Conservation (phyloP, 1,284 basidiomycete species). For the Flammula alnicola region DNA sequence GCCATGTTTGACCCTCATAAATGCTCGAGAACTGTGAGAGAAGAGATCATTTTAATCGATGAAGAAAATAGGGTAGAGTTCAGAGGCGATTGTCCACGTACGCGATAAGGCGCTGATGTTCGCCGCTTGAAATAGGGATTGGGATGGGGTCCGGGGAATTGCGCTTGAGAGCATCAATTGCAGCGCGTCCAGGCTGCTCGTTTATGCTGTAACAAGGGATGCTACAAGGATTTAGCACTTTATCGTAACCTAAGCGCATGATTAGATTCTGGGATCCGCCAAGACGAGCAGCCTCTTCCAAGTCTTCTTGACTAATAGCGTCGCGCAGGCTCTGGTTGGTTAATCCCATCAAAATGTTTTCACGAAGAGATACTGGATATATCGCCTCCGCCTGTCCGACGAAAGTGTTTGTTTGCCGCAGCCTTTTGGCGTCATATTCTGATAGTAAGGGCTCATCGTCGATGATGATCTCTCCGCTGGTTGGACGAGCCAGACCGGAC, state of each 20-base stretch:
- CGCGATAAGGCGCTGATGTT: conserved; percentile 50
- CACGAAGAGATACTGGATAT: conserved; percentile 45
- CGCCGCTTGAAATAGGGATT: conserved; percentile 34
- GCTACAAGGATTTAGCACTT: conserved; percentile 38
- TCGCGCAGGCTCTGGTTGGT: conserved; percentile 14
- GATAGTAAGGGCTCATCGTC: conserved; percentile 36
- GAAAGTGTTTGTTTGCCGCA: conserved; percentile 41
- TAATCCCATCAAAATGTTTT: conserved; percentile 46
- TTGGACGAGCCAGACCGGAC: conserved; percentile 42
- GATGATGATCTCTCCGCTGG: conserved; percentile 42
- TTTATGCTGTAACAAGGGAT: conserved; percentile 29
- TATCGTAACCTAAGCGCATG: conserved; percentile 36
- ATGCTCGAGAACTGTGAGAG: conserved; percentile 42
- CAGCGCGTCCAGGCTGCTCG: conserved; percentile 25
- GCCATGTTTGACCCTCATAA: conserved; percentile 38
- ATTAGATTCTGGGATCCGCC: conserved; percentile 43
- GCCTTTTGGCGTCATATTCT: conserved; percentile 30
- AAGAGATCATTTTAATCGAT: neutral
- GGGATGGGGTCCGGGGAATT: conserved; percentile 17
- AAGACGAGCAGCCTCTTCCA: conserved; percentile 39
- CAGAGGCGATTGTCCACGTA: conserved; percentile 35
- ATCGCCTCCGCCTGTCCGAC: conserved; percentile 44
- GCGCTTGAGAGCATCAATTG: conserved; percentile 26
- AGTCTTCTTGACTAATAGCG: conserved; percentile 8
- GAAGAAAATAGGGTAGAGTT: neutral